Base-by-base conservation (phyloP, 257 asterid genomes). In the Thymus mandschuricus region DNA sequence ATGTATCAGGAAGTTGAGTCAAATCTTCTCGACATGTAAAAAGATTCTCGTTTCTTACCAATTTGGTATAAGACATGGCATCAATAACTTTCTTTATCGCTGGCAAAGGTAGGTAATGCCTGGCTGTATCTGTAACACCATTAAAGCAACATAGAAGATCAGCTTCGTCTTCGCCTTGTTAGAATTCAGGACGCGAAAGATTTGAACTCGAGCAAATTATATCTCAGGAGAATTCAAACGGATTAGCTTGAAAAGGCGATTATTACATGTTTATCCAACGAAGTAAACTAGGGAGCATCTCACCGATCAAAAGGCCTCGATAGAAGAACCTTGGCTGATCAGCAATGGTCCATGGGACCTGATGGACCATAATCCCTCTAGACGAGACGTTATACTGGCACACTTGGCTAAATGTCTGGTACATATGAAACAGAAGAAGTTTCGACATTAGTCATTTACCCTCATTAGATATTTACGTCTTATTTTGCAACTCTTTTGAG, bases 221-320 rank as follows among this genome's bases (percentile, higher is more conserved):
- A 44, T 40, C 69, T 21, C 3, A 43, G 27, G 50, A 21, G 21
- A 21, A 21, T 21, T 21, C 1, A n/a, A 49, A 49, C 6, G 1
- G 4, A 12, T 38, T 13, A 5, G 55, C 28, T 49, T 49, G 13
- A 7, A 49, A 49, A 49, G n/a, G 15, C 28, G 21, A 49, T n/a
- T 49, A 46, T 10, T 46, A 10, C 43, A 31, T 57, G 27, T 10
- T 57, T 57, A 30, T 10, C 11, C 63, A 57, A 4, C 7, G 5
- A 57, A 57, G 63, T 57, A 29, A 40, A 45, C 11, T 2, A 64
- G 54, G 5, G 55, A n/a, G 44, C 29, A 21, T 13, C 87, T 84
- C 79, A 92, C 98, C 98, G 38, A 93, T 90, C 76, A 93, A 73
- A 78, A 93, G 96, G 61, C 98, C 98, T 45, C 98, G 90, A 78